A percentile compares a stretch with the other conserved stretches of the same genome.
These are phyloP conservation scores for Stephanodiscus triporus DNA, from an alignment of 108 stramenopile genomes.

Conservation along the genomic window DNA sequence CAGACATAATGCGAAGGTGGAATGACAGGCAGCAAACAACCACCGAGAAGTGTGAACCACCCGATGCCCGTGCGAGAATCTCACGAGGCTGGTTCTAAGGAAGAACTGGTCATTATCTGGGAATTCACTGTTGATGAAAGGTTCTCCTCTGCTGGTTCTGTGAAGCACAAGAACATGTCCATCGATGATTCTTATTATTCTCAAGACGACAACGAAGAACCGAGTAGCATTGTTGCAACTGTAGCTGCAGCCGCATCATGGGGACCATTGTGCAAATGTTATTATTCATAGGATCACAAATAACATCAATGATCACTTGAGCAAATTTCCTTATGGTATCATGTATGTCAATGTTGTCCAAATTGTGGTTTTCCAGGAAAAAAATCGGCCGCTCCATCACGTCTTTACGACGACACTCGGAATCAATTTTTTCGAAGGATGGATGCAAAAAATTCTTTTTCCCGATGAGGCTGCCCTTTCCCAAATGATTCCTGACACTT, in stretches of 20 bases:
- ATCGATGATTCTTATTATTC: background rate
- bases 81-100: background rate
- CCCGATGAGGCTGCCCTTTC: too few species aligned
- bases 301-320: too few species aligned
- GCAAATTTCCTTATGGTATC: too few species aligned
- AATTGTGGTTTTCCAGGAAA: too few species aligned
- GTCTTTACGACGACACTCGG: too few species aligned
- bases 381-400: too few species aligned
- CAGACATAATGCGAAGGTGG: background rate
- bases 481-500: too few species aligned
- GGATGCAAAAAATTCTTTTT: too few species aligned
- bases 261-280: too few species aligned
- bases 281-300: too few species aligned
- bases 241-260: background rate
- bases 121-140: background rate
- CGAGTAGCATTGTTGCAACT: constrained; percentile 1
- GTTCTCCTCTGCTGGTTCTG: background rate
- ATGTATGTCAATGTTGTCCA: too few species aligned
- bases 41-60: background rate
- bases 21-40: background rate
- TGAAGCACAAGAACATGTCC: background rate
- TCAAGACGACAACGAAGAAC: background rate
- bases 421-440: too few species aligned
- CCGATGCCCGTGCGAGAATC: background rate
- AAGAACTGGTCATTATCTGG: background rate